Percentiles rank a stretch among this genome's conserved stretches.
Evolutionary conservation across 2,329 filamentous ascomycete genomes (phyloP).

Genomic region (Colletotrichum musae): DNA sequence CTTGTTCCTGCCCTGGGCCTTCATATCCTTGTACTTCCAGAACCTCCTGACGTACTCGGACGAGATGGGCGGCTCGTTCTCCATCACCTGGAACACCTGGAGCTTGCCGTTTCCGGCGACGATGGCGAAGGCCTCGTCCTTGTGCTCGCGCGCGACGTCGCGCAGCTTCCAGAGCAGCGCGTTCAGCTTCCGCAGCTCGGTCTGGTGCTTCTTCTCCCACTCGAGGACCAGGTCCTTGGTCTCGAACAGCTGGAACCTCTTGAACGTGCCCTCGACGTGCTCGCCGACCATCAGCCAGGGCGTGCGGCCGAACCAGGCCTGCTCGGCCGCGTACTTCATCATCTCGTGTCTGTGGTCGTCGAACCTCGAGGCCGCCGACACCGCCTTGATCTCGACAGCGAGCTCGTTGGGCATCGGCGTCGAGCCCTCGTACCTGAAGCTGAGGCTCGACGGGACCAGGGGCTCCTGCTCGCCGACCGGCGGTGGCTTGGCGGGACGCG

Average conservation of each 20-base stretch:
- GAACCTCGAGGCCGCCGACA: no score
- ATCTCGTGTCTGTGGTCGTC: neutral
- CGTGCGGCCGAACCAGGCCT: neutral
- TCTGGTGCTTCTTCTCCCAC: conserved; percentile 7
- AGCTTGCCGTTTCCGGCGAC: no score
- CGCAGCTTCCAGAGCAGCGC: neutral
- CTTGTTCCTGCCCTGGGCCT: no score
- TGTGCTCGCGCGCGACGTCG: neutral
- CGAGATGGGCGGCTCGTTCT: no score
- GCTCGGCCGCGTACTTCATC: neutral
- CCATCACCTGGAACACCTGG: no score
- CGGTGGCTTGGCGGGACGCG: no score
- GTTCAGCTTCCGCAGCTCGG: conserved; percentile 7
- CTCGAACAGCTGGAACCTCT: neutral
- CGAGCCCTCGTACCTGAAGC: no score
- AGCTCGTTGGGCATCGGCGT: neutral
- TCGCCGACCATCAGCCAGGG: neutral
- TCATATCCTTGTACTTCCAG: no score
- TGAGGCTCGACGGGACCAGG: no score
- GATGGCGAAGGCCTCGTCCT: neutral
- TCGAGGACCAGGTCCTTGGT: neutral
- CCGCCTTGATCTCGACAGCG: neutral
- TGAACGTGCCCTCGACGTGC: neutral
- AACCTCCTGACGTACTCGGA: no score
- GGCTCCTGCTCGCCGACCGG: no score